Conservation (phyloP, 805 yeast species). For the Dipodascopsis uninucleata region DNA sequence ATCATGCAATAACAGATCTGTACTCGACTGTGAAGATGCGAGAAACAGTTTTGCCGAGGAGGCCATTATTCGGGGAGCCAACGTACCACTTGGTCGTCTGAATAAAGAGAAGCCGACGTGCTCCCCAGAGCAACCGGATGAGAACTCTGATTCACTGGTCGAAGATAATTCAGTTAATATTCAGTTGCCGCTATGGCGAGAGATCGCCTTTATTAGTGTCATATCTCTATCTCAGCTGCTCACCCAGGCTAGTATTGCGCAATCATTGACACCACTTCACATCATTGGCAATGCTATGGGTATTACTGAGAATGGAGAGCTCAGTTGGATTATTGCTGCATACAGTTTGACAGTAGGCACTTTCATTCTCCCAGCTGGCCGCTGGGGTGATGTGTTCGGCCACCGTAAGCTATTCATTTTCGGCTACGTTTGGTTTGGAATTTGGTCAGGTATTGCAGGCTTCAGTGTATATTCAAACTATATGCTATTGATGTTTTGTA, state of each 20-base stretch:
- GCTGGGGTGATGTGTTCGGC: constrained; percentile 70
- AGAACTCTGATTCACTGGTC: no score
- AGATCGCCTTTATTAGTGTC: constrained; percentile 31
- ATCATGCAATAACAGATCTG: no score
- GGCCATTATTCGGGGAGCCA: no score
- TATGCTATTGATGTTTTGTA: constrained; percentile 38
- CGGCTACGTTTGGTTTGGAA: constrained; percentile 53
- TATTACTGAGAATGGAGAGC: constrained; percentile 36
- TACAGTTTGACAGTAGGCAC: constrained; percentile 71
- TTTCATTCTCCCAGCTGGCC: constrained; percentile 63
- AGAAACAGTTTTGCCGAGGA: no score
- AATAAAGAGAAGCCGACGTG: no score
- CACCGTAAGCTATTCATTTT: constrained; percentile 49
- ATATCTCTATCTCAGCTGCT: constrained; percentile 38
- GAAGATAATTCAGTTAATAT: no score
- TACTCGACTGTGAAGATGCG: no score
- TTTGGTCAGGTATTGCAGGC: constrained; percentile 63
- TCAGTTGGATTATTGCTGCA: constrained; percentile 67
- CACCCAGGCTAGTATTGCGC: constrained; percentile 41
- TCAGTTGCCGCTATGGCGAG: no score
- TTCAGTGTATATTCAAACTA: constrained; percentile 50
- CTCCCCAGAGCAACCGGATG: no score
- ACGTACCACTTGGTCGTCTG: no score
- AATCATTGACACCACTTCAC: constrained; percentile 33
- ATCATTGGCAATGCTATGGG: constrained; percentile 36